Percentiles rank a stretch among this genome's conserved stretches.
Evolutionary conservation across 176 grass and related monocot genomes (phyloP).

Genomic region (Juncus inflexus): DNA sequence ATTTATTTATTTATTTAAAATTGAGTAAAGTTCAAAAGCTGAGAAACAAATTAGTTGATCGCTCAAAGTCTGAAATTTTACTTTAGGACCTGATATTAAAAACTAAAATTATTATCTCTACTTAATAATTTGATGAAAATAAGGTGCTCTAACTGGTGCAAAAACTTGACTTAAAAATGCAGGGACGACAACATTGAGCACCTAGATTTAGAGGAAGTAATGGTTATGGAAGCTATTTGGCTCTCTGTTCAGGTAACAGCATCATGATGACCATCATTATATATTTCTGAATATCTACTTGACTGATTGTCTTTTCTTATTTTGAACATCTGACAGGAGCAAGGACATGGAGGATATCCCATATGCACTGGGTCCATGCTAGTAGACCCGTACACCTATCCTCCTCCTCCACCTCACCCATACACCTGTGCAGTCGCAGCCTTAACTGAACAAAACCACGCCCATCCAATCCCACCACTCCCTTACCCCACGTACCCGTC

Average conservation of each 20-base stretch:
- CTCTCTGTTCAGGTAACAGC: constrained; percentile 84
- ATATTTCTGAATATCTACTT: not conserved
- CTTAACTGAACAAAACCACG: constrained; percentile 58
- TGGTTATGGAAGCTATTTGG: constrained; percentile 99
- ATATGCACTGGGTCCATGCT: constrained; percentile 49
- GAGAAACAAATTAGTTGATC: no score
- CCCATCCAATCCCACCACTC: constrained; percentile 18
- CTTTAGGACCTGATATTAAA: not conserved
- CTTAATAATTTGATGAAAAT: constrained; percentile 14
- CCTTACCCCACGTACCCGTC: constrained; percentile 15
- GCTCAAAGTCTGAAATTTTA: not conserved
- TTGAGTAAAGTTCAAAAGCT: no score
- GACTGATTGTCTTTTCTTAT: constrained; percentile 6
- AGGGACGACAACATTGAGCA: constrained; percentile 74
- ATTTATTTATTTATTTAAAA: no score
- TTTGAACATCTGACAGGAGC: constrained; percentile 58
- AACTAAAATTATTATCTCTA: not conserved
- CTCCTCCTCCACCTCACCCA: constrained; percentile 40
- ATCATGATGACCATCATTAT: constrained; percentile 17
- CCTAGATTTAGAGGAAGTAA: constrained; percentile 82
- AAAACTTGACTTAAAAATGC: constrained; percentile 32
- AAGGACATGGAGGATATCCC: constrained; percentile 68
- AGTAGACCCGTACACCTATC: constrained; percentile 54
- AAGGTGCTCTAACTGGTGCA: not conserved
- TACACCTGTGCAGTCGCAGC: constrained; percentile 78